Base-by-base conservation (phyloP, 345 rosid species). In the Acer campestre region DNA sequence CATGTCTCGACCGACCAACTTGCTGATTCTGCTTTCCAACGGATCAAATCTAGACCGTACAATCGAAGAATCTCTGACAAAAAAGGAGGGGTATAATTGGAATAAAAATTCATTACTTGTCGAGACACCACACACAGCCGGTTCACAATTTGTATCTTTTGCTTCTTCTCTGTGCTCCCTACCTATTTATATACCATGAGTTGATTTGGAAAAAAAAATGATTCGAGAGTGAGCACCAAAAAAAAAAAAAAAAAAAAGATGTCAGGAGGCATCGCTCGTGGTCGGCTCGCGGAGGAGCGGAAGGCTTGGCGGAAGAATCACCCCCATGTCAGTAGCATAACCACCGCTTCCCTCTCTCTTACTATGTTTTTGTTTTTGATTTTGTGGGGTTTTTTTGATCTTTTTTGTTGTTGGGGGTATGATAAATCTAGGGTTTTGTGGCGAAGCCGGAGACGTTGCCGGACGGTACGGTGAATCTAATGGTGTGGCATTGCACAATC, bases 231-330 rank as follows among this genome's bases (percentile, higher is more conserved):
- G 38, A 35, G 38, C 6, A 4, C 38, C 5, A 0, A 35, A 4
- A 35, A 35, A 4, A 0, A 35, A 4, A 35, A 35, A 35, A 35
- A 0, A 35, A 82, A 67, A 78, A 70, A 58, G 18, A 95, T 95
- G 98, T 90, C 98, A 16, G 87, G 90, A 68, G 98, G 98, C 51
- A 93, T 95, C 68, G 97, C 98, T 61, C 94, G 98, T 74, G 98
- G 98, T 44, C 92, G 98, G 77, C 93, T 95, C 31, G 86, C 97
- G 0, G 98, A 95, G 82, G 98, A 95, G 86, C 84, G 98, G 51
- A 95, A 95, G 85, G 77, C 98, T 4, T 95, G 98, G 98, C 92
- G 98, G 74, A 95, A 88, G 88, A 95, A 95, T 73, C 98, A 95
- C 76, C 98, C 98, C 27, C 98, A 95, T 83, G 98, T 95, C 65